Evolutionary conservation across 1,284 basidiomycete genomes (phyloP).

Genomic region (Phenoliferia sp.): DNA sequence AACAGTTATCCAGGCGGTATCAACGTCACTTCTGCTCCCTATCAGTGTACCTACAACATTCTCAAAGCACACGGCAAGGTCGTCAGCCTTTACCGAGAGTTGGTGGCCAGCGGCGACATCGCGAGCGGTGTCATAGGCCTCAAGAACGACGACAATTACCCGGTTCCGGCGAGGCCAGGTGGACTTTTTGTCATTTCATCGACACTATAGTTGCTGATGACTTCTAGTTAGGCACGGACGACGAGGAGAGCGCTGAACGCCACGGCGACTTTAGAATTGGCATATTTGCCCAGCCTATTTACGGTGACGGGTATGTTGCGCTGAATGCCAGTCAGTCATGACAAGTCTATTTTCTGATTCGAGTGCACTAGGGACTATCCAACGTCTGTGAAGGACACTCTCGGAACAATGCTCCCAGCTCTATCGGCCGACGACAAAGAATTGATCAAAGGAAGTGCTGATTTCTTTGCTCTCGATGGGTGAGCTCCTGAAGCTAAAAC

Average conservation of each 20-base stretch:
- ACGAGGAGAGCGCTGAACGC: constrained; percentile 12
- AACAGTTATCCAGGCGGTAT: background rate
- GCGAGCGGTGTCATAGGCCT: constrained; percentile 19
- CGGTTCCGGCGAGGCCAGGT: background rate
- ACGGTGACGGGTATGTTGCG: constrained; percentile 14
- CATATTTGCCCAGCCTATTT: constrained; percentile 29
- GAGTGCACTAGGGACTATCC: constrained; percentile 16
- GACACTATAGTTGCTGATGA: background rate
- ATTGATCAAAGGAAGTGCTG: constrained; percentile 18
- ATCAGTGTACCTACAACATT: constrained; percentile 12
- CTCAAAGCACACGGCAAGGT: constrained; percentile 25
- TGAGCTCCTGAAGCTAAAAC: background rate
- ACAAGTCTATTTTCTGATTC: background rate
- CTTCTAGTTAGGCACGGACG: constrained; percentile 1
- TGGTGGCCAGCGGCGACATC: constrained; percentile 15
- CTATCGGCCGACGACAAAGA: constrained; percentile 20
- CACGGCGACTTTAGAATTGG: constrained; percentile 27
- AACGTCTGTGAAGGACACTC: constrained; percentile 14
- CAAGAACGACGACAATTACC: constrained; percentile 25
- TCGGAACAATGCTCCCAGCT: constrained; percentile 17
- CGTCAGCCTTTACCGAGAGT: constrained; percentile 14
- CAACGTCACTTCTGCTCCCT: constrained; percentile 13
- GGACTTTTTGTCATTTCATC: background rate
- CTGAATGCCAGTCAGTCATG: background rate
- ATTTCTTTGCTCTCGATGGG: constrained; percentile 25